phyloP scores from a whole-genome alignment of 305 asterid species.

The Ajuga reptans region DNA sequence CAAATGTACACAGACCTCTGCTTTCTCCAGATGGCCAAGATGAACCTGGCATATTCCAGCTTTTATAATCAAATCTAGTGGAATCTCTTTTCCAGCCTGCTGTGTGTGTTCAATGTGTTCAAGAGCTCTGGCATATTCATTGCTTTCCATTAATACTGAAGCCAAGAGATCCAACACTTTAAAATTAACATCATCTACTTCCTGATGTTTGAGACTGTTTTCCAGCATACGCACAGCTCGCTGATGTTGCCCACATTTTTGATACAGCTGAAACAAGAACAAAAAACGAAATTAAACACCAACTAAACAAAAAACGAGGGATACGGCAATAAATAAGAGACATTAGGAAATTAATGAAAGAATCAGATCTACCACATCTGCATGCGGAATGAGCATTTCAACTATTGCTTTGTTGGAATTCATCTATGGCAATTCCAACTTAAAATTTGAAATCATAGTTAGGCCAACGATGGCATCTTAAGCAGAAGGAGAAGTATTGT shows the following conservation, averaged over 20 bases:
- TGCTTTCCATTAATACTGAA: constrained; percentile 47
- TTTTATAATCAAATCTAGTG: constrained; percentile 36
- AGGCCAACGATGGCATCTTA: neutral
- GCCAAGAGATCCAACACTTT: constrained; percentile 47
- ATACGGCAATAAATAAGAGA: neutral
- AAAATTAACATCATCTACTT: constrained; percentile 32
- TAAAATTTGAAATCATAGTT: neutral
- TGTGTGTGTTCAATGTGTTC: constrained; percentile 47
- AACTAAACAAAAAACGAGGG: neutral
- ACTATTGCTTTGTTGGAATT: neutral
- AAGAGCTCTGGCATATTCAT: constrained; percentile 47
- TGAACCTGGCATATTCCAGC: constrained; percentile 63
- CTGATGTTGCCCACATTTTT: constrained; percentile 48
- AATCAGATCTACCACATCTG: neutral
- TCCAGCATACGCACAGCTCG: constrained; percentile 54
- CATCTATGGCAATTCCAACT: neutral
- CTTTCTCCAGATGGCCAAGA: constrained; percentile 50
- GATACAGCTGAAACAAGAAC: constrained; percentile 36
- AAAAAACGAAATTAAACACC: neutral
- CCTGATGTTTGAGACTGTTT: constrained; percentile 31
- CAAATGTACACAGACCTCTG: constrained; percentile 36
- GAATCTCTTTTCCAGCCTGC: constrained; percentile 39
- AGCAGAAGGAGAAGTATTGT: constrained; percentile 2
- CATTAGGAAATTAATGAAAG: neutral
- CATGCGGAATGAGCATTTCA: constrained; percentile 11